Conservation (phyloP, 768 basidiomycete genomes). For the Leccinum aurantiacum region DNA sequence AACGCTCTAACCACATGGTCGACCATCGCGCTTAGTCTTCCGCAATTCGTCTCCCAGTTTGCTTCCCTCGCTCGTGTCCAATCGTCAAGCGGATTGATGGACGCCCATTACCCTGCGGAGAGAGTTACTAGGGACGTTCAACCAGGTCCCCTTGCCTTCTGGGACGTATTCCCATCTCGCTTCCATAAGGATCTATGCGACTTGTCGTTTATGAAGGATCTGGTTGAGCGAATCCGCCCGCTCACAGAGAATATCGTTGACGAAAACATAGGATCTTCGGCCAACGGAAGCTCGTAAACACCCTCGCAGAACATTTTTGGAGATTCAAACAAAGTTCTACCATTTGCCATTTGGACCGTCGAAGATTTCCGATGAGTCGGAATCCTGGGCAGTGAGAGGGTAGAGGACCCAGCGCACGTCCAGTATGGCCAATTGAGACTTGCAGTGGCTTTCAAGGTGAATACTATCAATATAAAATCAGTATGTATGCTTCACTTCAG, state of each 20-base stretch:
- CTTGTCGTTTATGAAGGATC: constrained; percentile 71
- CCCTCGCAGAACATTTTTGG: constrained; percentile 16
- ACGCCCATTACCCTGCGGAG: constrained; percentile 25
- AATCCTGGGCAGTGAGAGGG: constrained; percentile 48
- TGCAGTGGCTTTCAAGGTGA: constrained; percentile 60
- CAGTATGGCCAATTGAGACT: constrained; percentile 55
- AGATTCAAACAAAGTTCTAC: constrained; percentile 17
- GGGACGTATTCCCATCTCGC: constrained; percentile 63
- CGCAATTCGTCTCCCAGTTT: constrained; percentile 61
- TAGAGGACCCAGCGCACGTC: constrained; percentile 44
- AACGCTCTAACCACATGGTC: constrained; percentile 68
- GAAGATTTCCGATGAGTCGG: constrained; percentile 9
- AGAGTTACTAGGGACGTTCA: constrained; percentile 13
- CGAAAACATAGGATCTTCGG: constrained; percentile 13
- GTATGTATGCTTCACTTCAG: constrained; percentile 2
- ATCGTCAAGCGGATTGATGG: constrained; percentile 24
- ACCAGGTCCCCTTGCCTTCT: constrained; percentile 40
- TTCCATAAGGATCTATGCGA: constrained; percentile 77
- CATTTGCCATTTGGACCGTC: background rate
- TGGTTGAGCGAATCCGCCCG: constrained; percentile 64
- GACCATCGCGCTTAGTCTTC: constrained; percentile 60
- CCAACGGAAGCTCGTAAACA: constrained; percentile 13
- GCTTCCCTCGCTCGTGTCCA: constrained; percentile 42
- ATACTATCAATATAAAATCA: background rate
- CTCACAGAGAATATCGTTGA: background rate